These are phyloP conservation scores for Eutrema heterophyllum DNA, from an alignment of 345 rosid species.

Conservation along the genomic window DNA sequence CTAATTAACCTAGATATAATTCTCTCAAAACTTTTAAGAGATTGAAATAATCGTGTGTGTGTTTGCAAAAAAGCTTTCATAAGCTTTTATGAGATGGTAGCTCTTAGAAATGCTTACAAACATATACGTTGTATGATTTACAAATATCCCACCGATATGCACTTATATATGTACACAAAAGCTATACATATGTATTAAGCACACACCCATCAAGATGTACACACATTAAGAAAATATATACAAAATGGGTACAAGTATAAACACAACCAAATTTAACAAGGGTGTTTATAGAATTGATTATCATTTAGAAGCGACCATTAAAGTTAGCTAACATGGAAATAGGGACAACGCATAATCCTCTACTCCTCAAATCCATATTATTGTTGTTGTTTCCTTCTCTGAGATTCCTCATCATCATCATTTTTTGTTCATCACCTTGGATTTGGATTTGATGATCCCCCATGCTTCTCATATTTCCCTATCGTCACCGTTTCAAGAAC, in stretches of 20 bases:
- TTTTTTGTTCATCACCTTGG: slow-evolving; percentile 4
- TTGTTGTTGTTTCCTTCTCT: slow-evolving; percentile 14
- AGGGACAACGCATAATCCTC: slow-evolving; percentile 78
- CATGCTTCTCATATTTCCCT: slow-evolving; percentile 22
- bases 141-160: slow-evolving; percentile 22
- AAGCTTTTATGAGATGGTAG: neutral
- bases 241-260: slow-evolving; percentile 9
- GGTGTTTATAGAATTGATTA: neutral
- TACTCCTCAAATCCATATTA: slow-evolving; percentile 50
- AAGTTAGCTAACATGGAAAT: slow-evolving; percentile 64
- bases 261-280: slow-evolving; percentile 11
- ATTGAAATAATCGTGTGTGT: neutral
- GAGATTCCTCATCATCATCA: slow-evolving; percentile 12
- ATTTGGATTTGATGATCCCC: slow-evolving; percentile 20
- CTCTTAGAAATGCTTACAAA: neutral
- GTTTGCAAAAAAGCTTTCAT: neutral
- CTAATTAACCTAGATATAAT: neutral
- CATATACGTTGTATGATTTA: neutral
- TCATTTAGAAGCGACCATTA: slow-evolving; percentile 37
- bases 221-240: slow-evolving; percentile 9
- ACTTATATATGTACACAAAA: slow-evolving; percentile 3
- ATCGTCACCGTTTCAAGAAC: slow-evolving; percentile 9
- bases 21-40: neutral
- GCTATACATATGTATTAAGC: neutral
- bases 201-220: slow-evolving; percentile 1